Percentiles rank a stretch among this genome's conserved stretches.
Evolutionary conservation across 345 rosid species (phyloP).

Genomic region (Clarkia xantiana): DNA sequence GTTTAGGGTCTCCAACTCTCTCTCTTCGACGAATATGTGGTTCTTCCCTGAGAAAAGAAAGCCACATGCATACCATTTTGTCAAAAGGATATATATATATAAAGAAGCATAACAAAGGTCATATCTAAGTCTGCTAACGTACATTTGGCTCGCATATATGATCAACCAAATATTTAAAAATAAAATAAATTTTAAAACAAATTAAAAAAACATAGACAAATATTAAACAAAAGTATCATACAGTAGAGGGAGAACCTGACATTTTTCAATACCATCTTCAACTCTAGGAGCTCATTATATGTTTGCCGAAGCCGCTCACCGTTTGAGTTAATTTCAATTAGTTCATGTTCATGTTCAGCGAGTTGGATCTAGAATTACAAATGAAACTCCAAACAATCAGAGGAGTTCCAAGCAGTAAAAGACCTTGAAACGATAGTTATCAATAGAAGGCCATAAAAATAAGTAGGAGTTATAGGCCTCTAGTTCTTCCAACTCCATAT

Average conservation of each 20-base stretch:
- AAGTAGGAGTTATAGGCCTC: constrained; percentile 38
- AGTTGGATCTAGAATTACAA: constrained; percentile 48
- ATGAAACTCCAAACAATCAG: not conserved
- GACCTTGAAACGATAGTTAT: constrained; percentile 4
- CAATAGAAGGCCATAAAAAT: constrained; percentile 1
- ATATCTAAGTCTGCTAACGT: no score
- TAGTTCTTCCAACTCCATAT: constrained; percentile 70
- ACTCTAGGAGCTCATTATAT: constrained; percentile 85
- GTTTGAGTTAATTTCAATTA: constrained; percentile 90
- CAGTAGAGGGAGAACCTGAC: constrained; percentile 19
- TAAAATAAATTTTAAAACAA: no score
- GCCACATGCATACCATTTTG: constrained; percentile 50
- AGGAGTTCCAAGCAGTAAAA: not conserved
- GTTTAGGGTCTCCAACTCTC: constrained; percentile 51
- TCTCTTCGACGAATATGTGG: constrained; percentile 44
- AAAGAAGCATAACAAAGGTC: no score
- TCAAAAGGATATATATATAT: constrained; percentile 5
- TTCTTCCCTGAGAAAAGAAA: constrained; percentile 70
- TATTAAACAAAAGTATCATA: not conserved
- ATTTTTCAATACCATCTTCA: constrained; percentile 83
- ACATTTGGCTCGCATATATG: not conserved
- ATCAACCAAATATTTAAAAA: not conserved
- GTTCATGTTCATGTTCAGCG: constrained; percentile 79
- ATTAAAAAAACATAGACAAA: constrained; percentile 4
- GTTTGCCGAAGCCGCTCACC: constrained; percentile 80